These are phyloP conservation scores for Cercospora canescens DNA, from an alignment of 2,329 filamentous ascomycete species.

Conservation along the genomic window DNA sequence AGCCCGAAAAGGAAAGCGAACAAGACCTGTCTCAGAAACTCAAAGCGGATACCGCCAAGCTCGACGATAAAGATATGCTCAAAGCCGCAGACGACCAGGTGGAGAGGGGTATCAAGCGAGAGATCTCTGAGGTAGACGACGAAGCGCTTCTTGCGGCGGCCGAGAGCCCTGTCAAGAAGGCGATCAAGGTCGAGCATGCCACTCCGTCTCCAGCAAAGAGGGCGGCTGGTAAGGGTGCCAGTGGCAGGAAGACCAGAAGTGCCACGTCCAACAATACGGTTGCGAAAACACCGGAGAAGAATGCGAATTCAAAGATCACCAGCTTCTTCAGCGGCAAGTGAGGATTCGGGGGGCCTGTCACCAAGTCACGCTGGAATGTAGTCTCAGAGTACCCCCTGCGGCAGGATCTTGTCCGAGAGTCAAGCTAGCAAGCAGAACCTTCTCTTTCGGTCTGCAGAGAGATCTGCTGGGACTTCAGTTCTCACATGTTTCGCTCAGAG, in stretches of 20 bases:
- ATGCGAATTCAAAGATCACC: slow-evolving; percentile 58
- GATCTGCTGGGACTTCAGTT: no score
- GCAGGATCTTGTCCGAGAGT: no score
- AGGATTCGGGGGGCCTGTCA: slow-evolving; percentile 18
- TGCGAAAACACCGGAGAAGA: slow-evolving; percentile 47
- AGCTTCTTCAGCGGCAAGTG: slow-evolving; percentile 54
- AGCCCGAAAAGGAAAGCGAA: slow-evolving; percentile 30
- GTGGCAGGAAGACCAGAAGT: slow-evolving; percentile 51
- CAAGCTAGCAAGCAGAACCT: no score
- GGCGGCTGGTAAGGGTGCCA: slow-evolving; percentile 12
- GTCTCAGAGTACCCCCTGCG: no score
- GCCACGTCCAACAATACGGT: slow-evolving; percentile 57
- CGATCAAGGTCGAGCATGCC: slow-evolving; percentile 31
- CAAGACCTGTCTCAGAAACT: slow-evolving; percentile 36
- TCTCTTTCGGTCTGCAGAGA: no score
- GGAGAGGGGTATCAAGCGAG: slow-evolving; percentile 50
- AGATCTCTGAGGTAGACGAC: slow-evolving; percentile 41
- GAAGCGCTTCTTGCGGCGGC: slow-evolving; percentile 30
- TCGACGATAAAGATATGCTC: slow-evolving; percentile 29
- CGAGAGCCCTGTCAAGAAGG: slow-evolving; percentile 42
- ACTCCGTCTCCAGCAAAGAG: slow-evolving; percentile 27
- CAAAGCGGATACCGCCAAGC: slow-evolving; percentile 48
- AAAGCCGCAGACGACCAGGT: slow-evolving; percentile 30
- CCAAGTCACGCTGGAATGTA: no score
- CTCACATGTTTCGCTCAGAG: no score